phyloP scores from a whole-genome alignment of 108 stramenopile genomes.

The Stephanodiscus triporus region DNA sequence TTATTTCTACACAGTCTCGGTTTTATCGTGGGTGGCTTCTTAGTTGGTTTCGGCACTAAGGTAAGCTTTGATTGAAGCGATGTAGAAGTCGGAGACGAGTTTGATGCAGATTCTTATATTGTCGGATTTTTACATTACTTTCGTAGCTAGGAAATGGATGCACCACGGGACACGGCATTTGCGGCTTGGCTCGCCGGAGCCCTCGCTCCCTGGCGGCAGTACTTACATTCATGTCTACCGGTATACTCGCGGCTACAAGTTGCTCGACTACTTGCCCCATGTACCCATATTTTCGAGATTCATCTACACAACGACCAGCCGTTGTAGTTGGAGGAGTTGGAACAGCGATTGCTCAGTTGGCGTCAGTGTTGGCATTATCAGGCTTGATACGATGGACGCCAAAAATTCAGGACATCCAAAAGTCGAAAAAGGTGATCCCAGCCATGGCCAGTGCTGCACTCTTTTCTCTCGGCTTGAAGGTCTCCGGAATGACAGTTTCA shows the following conservation, averaged over 20 bases:
- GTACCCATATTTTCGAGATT: slow-evolving; percentile 30
- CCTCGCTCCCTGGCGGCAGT: slow-evolving; percentile 76
- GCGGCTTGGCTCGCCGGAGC: slow-evolving; percentile 84
- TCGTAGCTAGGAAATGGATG: slow-evolving; percentile 71
- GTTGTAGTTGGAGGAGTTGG: slow-evolving; percentile 31
- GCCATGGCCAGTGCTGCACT: slow-evolving; percentile 29
- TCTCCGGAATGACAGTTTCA: slow-evolving; percentile 66
- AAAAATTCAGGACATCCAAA: slow-evolving; percentile 1
- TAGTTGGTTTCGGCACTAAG: slow-evolving; percentile 75
- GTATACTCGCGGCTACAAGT: slow-evolving; percentile 47
- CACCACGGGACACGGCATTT: slow-evolving; percentile 79
- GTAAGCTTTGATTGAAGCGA: background rate
- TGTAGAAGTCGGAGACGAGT: slow-evolving; percentile 13
- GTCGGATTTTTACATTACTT: background rate
- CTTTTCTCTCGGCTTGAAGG: slow-evolving; percentile 60
- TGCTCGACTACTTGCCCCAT: slow-evolving; percentile 45
- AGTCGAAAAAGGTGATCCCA: slow-evolving; percentile 35
- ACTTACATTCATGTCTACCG: slow-evolving; percentile 74
- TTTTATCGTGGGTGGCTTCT: slow-evolving; percentile 64
- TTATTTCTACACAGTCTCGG: slow-evolving; percentile 33
- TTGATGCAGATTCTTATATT: background rate
- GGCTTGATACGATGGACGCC: slow-evolving; percentile 25
- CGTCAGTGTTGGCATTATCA: slow-evolving; percentile 14
- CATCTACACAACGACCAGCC: slow-evolving; percentile 12
- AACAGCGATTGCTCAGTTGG: slow-evolving; percentile 28